Evolutionary conservation across 2,329 filamentous ascomycete genomes (phyloP).

Genomic region (Aspergillus vadensis): DNA sequence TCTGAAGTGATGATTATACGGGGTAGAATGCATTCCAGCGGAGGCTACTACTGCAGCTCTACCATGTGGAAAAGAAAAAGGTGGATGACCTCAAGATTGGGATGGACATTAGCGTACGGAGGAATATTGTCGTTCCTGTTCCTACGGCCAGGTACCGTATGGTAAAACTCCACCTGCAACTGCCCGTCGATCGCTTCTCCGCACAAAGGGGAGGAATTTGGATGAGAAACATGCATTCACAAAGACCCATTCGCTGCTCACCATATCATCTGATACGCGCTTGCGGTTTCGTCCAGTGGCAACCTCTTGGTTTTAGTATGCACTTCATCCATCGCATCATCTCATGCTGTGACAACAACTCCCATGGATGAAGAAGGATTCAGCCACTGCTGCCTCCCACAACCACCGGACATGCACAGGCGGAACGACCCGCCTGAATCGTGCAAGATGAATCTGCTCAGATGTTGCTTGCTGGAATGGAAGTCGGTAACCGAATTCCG

Average conservation of each 20-base stretch:
- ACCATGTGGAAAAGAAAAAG: not conserved
- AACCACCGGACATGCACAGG: not conserved
- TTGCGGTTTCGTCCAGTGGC: not conserved
- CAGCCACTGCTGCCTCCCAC: not conserved
- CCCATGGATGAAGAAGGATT: not conserved
- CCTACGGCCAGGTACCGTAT: slow-evolving; percentile 3
- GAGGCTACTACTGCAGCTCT: not conserved
- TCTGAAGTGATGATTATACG: not conserved
- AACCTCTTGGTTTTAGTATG: too few relatives aligned
- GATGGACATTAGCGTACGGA: slow-evolving; percentile 2
- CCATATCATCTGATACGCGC: not conserved
- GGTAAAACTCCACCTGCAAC: slow-evolving; percentile 10
- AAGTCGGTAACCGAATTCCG: slow-evolving; percentile 3
- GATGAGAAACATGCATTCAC: not conserved
- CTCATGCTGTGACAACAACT: not conserved
- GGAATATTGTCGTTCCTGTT: not conserved
- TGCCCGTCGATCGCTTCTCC: slow-evolving; percentile 12
- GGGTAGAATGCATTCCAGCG: not conserved
- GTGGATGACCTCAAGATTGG: slow-evolving; percentile 2
- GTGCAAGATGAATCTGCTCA: slow-evolving; percentile 4
- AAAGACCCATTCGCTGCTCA: too few relatives aligned
- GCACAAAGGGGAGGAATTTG: not conserved
- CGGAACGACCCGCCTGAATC: not conserved
- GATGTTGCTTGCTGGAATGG: not conserved
- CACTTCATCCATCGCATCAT: too few relatives aligned